Evolutionary conservation across 352 stramenopile species (phyloP).

Genomic region (Phytophthora pluvialis): DNA sequence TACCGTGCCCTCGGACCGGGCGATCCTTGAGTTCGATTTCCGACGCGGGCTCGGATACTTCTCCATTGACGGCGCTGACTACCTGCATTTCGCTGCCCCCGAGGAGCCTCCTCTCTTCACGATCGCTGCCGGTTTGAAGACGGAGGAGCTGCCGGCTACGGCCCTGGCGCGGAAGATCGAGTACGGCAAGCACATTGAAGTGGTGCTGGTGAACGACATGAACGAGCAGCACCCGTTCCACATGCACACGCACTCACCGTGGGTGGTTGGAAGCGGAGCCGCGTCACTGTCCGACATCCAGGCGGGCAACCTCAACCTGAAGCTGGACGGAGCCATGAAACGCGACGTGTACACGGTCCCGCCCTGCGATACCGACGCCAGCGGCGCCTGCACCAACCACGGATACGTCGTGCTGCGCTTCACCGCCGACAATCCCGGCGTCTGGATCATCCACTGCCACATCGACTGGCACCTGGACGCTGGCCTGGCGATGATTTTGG

Average conservation of each 20-base stretch:
- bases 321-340: constrained; percentile 36
- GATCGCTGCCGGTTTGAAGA: constrained; percentile 33
- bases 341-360: constrained; percentile 55
- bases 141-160: constrained; percentile 39
- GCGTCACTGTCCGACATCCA: constrained; percentile 26
- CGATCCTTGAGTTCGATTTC: constrained; percentile 35
- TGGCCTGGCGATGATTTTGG: constrained; percentile 50
- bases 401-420: constrained; percentile 51
- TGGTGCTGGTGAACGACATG: constrained; percentile 50
- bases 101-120: constrained; percentile 40
- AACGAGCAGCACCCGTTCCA: constrained; percentile 56
- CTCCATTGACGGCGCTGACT: constrained; percentile 27
- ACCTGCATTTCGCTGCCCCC: constrained; percentile 33
- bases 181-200: constrained; percentile 44
- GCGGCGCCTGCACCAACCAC: constrained; percentile 34
- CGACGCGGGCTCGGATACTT: constrained; percentile 34
- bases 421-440: constrained; percentile 50
- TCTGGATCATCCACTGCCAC: constrained; percentile 61
- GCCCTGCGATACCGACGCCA: constrained; percentile 33
- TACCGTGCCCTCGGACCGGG: constrained; percentile 30
- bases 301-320: constrained; percentile 31
- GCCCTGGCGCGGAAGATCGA: constrained; percentile 38
- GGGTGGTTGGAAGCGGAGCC: constrained; percentile 42
- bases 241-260: constrained; percentile 46
- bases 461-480: constrained; percentile 57